Percentiles rank a stretch among this genome's conserved stretches.
Conservation (phyloP, 139 green algal species). For the Pleodorina starrii region DNA sequence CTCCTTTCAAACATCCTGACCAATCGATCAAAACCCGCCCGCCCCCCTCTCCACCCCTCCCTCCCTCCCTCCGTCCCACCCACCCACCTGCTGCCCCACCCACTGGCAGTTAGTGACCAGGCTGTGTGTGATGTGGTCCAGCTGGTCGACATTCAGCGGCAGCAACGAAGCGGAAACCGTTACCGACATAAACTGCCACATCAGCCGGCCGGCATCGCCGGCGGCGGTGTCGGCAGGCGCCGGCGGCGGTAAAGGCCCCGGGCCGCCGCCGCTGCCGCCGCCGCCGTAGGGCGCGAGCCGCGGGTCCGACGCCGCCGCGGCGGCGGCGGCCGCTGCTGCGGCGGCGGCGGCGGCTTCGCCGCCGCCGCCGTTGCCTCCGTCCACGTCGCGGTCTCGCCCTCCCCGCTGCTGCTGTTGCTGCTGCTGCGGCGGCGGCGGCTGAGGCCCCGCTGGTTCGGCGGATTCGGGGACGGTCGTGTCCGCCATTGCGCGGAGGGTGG, state of each 20-base stretch:
- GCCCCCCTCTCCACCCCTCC: too few relatives aligned
- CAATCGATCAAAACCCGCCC: too few relatives aligned
- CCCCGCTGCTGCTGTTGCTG: not conserved
- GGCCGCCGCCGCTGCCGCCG: too few relatives aligned
- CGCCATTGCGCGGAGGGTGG: conserved; percentile 6
- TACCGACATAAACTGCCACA: conserved; percentile 19
- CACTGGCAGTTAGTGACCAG: not conserved
- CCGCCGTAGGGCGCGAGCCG: not conserved
- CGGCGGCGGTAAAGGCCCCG: too few relatives aligned
- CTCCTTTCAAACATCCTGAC: too few relatives aligned
- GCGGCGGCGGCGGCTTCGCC: not conserved
- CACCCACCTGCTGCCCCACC: conserved; percentile 12
- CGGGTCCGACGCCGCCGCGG: not conserved
- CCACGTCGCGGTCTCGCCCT: not conserved
- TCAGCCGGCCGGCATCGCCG: not conserved
- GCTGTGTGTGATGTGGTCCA: not conserved
- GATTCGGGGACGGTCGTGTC: not conserved
- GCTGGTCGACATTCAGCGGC: not conserved
- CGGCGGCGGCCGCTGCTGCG: not conserved
- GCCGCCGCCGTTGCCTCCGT: not conserved
- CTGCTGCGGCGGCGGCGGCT: not conserved
- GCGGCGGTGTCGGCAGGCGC: not conserved
- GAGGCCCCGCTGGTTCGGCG: not conserved
- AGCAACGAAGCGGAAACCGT: conserved; percentile 2
- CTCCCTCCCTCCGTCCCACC: not conserved